A percentile compares a stretch with the other conserved stretches of the same genome.
These are phyloP conservation scores for Moesziomyces sp. DNA, from an alignment of 1,284 basidiomycete genomes.

Conservation along the genomic window DNA sequence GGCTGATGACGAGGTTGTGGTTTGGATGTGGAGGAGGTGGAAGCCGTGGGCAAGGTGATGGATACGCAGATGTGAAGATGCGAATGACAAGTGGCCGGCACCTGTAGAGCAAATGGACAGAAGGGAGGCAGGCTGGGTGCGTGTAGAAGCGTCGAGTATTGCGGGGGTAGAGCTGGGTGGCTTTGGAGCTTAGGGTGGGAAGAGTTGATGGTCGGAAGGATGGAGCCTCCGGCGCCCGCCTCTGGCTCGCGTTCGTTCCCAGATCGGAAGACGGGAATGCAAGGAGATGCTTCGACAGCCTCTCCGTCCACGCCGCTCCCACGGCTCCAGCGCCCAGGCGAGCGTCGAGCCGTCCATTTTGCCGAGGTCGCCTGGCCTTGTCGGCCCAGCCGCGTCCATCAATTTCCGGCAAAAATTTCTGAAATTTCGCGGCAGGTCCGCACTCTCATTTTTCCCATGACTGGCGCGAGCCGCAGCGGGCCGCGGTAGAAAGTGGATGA, in stretches of 20 bases:
- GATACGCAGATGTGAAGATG: too few species aligned
- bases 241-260: conserved; percentile 1
- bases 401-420: conserved; percentile 16
- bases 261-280: conserved; percentile 42
- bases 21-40: not conserved
- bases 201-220: conserved; percentile 9
- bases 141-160: not conserved
- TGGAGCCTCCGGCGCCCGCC: not conserved
- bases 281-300: conserved; percentile 7
- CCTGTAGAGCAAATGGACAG: not conserved
- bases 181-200: not conserved
- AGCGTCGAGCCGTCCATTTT: not conserved
- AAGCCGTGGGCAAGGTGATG: not conserved
- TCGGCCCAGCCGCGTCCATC: not conserved
- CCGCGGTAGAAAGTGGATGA: conserved; percentile 21
- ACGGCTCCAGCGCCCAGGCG: not conserved
- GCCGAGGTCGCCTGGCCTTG: not conserved
- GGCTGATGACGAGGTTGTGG: not conserved
- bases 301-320: not conserved
- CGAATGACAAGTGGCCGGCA: conserved; percentile 7
- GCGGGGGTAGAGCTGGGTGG: not conserved
- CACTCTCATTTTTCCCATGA: conserved; percentile 4
- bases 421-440: conserved; percentile 4
- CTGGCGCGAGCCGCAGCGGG: conserved; percentile 7
- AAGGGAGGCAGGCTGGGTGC: not conserved